Conservation (phyloP, 345 rosid species). For the Erysimum cheiranthoides region DNA sequence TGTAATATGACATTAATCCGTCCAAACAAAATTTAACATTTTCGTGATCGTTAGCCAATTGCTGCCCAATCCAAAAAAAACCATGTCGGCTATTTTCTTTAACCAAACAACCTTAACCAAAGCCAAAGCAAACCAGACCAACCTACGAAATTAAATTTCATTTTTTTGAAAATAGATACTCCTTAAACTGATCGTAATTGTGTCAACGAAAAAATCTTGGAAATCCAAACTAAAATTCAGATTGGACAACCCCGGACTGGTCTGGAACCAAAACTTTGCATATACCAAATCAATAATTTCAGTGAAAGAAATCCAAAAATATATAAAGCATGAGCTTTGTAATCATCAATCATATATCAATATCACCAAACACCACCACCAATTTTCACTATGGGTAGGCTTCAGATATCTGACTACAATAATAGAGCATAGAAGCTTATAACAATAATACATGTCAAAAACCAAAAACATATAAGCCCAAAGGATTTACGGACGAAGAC, state of each 20-base stretch:
- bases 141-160: background rate
- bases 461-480: conserved; percentile 27
- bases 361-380: conserved; percentile 34
- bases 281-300: conserved; percentile 5
- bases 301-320: conserved; percentile 3
- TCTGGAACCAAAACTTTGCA: conserved; percentile 16
- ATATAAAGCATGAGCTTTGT: conserved; percentile 16
- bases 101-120: background rate
- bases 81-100: background rate
- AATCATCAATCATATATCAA: conserved; percentile 31
- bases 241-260: background rate
- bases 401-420: conserved; percentile 26
- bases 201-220: background rate
- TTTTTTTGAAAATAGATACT: no score
- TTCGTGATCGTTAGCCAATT: background rate
- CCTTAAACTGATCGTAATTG: no score
- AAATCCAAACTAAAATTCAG: background rate
- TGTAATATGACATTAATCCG: background rate
- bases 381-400: conserved; percentile 33
- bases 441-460: conserved; percentile 36
- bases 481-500: conserved; percentile 44
- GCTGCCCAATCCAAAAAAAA: background rate
- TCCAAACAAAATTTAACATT: background rate
- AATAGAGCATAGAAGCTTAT: background rate
- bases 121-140: background rate